Conservation (phyloP, 2,329 filamentous ascomycete genomes). For the Onygena corvina region DNA sequence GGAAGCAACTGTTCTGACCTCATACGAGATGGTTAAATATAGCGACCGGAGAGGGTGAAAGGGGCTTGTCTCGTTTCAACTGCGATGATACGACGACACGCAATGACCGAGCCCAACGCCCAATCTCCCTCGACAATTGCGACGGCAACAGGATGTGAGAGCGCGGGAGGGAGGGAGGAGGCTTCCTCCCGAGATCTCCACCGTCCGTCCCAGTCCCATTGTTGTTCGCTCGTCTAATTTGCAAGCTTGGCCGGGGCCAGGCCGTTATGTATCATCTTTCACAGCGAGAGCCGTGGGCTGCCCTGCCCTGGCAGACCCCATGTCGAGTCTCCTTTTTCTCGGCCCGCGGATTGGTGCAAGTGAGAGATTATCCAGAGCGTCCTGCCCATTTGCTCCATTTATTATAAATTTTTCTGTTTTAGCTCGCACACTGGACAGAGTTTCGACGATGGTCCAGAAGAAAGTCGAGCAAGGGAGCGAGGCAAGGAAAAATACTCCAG, state of each 20-base stretch:
- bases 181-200: slow-evolving; percentile 4
- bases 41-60: no score
- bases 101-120: not conserved
- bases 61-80: slow-evolving; percentile 5
- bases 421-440: no score
- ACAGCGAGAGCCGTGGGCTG: not conserved
- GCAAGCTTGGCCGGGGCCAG: slow-evolving; percentile 1
- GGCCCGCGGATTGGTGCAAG: not conserved
- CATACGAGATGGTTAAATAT: no score
- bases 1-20: no score
- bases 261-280: not conserved
- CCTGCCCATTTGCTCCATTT: no score
- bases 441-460: no score
- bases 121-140: not conserved
- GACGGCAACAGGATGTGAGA: not conserved
- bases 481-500: not conserved
- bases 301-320: not conserved
- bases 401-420: no score
- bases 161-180: slow-evolving; percentile 3
- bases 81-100: no score
- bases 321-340: not conserved
- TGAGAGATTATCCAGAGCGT: not conserved
- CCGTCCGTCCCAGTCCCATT: slow-evolving; percentile 6
- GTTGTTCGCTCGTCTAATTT: not conserved
- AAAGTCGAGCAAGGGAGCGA: not conserved